Base-by-base conservation (phyloP, 495 filamentous ascomycete species). In the Talaromyces liani region DNA sequence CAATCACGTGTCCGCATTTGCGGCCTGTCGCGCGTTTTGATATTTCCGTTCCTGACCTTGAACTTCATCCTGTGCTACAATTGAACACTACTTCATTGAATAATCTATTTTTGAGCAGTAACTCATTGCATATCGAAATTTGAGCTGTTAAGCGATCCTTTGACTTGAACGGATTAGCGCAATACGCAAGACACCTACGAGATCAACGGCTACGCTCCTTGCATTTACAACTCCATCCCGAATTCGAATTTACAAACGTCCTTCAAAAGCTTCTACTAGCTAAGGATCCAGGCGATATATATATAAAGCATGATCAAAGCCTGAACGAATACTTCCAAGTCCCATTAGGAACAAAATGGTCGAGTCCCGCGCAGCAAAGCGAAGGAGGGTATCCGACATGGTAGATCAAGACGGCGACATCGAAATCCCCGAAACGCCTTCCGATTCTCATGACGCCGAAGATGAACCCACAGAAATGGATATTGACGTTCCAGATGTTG, bases 291-390 rank as follows among this genome's bases (percentile, higher is more conserved):
- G 33, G 7, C 33, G 33, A 29, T 29, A 12, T 12, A 36, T 36
- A 45, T 1, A 18, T 18, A 49, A 20, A 20, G 10, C 10, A 49
- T 49, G 45, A 20, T 20, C n/a, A 49, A 9, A 20, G 5, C 6
- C 22, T 20, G 45, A 20, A 20, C n/a, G n/a, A 49, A 49, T 20
- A 49, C 45, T 18, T 49, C 9, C 0, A 2, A 12, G 41, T 18
- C 41, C 14, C 1, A 7, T 20, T 3, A 18, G 45, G n/a, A 49
- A 18, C 7, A 20, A 47, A 14, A 80, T 79, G 77, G 76, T 67
- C 59, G 75, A 80, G 33, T 68, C 72, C 16, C 74, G 76, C n/a
- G 68, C 75, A 14, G 65, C 68, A 12, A 80, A 80, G 67, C 69
- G 78, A 61, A 75, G 78, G 60, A 72, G 63, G 36, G 41, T 51